Base-by-base conservation (phyloP, 441 rosid species). In the Geranium incanum region DNA sequence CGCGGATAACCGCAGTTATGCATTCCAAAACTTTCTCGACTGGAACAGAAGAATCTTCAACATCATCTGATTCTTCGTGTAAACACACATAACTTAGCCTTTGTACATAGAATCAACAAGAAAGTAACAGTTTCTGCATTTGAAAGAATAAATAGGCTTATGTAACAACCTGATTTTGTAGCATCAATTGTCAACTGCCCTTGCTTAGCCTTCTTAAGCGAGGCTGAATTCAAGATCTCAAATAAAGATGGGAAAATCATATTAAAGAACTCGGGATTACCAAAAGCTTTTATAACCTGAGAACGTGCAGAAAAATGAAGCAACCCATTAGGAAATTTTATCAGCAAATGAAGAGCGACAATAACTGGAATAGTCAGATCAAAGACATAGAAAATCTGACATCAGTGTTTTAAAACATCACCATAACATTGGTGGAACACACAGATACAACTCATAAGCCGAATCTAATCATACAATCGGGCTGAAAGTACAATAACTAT, bases 281-380 rank as follows among this genome's bases (percentile, higher is more conserved):
- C 88, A 77, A 90, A 94, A 70, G 97, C 90, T 87, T 85, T 80
- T 78, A 90, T 83, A 71, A 94, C 92, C 99, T 94, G 91, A 74
- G 23, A 75, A 71, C 70, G 82, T 37, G 13, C 13, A 3, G 33
- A 69, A 59, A 66, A 50, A 16, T 11, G 36, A 71, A 18, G n/a
- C 45, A 55, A 41, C 9, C 6, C 9, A 41, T 41, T 41, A 41
- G 48, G 48, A 41, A 41, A 7, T 3, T 4, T 38, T 3, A 5
- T 11, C 7, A 1, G 8, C 48, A 41, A 41, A 41, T 41, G 48
- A 41, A 41, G 48, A 41, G 8, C 8, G 48, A 41, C 48, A 41
- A 41, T 41, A 1, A 41, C 9, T 41, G 48, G 9, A 41, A 41
- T 41, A 41, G 1, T 41, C 11, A 6, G 48, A 41, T 7, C 48